Evolutionary conservation across 495 filamentous ascomycete species (phyloP).

Genomic region (Hypoxylon rickii): DNA sequence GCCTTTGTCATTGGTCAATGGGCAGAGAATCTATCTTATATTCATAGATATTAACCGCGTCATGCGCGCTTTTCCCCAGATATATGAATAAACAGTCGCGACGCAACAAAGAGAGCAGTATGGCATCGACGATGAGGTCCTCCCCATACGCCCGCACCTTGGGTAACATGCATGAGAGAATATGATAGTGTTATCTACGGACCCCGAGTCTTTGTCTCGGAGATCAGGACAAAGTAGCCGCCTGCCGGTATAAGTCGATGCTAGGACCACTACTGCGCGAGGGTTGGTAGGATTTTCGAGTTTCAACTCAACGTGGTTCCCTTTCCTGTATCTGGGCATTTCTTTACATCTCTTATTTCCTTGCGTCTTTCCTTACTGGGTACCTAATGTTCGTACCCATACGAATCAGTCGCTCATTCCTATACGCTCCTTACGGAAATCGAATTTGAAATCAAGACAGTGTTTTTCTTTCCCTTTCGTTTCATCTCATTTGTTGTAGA

Average conservation of each 20-base stretch:
- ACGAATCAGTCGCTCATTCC: constrained; percentile 8
- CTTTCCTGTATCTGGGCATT: neutral
- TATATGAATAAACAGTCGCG: neutral
- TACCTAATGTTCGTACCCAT: neutral
- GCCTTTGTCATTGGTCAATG: constrained; percentile 21
- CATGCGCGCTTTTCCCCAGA: neutral
- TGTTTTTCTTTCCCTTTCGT: neutral
- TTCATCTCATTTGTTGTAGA: constrained; percentile 1
- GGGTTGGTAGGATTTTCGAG: constrained; percentile 1
- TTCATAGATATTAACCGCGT: neutral
- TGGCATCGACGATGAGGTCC: neutral
- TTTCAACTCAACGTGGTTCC: neutral
- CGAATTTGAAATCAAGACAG: constrained; percentile 5
- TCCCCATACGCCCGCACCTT: neutral
- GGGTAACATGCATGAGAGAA: neutral
- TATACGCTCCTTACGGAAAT: constrained; percentile 8
- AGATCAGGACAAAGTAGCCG: constrained; percentile 15
- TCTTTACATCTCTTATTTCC: constrained; percentile 14
- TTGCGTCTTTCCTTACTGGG: constrained; percentile 6
- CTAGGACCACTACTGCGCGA: neutral
- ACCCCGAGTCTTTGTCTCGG: constrained; percentile 13
- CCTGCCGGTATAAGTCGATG: constrained; percentile 16
- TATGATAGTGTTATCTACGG: neutral
- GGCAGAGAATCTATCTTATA: neutral
- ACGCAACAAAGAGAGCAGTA: constrained; percentile 10